Evolutionary conservation across 768 basidiomycete genomes (phyloP).

Genomic region (Exidia glandulosa): DNA sequence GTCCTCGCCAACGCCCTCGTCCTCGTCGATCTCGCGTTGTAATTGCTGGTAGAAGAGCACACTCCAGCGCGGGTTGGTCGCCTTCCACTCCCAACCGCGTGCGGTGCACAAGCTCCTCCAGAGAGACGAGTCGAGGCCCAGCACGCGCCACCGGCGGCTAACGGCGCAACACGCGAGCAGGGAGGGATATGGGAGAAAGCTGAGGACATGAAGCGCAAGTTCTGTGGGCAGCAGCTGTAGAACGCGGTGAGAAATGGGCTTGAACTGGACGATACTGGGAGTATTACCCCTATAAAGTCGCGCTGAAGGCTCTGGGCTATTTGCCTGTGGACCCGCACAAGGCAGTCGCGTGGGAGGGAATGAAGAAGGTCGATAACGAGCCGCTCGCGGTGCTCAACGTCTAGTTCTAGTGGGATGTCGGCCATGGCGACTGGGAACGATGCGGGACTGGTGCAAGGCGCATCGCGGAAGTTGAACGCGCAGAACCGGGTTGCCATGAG

Average conservation of each 20-base stretch:
- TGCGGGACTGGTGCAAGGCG: no score
- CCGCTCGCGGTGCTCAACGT: background rate
- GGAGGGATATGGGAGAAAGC: constrained; percentile 41
- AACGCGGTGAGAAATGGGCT: background rate
- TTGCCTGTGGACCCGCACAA: constrained; percentile 50
- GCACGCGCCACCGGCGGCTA: constrained; percentile 50
- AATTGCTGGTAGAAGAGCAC: constrained; percentile 27
- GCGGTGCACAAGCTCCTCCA: constrained; percentile 55
- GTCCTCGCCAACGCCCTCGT: constrained; percentile 73
- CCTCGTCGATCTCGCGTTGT: constrained; percentile 39
- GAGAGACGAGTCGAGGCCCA: constrained; percentile 54
- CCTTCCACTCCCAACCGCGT: constrained; percentile 64
- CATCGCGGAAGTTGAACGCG: background rate
- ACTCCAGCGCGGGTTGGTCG: no score
- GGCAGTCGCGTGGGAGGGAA: constrained; percentile 51
- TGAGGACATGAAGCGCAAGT: constrained; percentile 57
- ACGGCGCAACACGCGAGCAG: constrained; percentile 53
- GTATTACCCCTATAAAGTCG: no score
- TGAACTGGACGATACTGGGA: no score
- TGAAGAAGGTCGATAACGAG: constrained; percentile 52
- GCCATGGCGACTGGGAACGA: background rate
- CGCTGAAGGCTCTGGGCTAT: no score
- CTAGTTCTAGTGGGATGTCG: background rate
- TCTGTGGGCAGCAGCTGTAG: constrained; percentile 59
- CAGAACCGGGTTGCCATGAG: no score